Base-by-base conservation (phyloP, 2,329 filamentous ascomycete genomes). In the Tolypocladium capitatum region DNA sequence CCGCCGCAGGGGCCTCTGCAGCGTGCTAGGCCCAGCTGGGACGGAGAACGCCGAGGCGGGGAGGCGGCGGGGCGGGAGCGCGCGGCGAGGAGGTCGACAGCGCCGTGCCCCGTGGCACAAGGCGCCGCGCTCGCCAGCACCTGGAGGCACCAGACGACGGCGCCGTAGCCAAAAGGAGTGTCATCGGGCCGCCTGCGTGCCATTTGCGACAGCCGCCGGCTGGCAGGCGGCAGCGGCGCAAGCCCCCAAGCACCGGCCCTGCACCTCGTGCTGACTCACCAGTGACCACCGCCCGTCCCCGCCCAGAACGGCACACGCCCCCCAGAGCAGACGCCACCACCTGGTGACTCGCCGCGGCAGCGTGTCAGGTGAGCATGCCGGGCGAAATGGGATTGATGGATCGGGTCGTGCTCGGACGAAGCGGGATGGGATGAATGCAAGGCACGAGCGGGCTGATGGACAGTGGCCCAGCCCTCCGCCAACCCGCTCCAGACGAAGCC, bases 261-360 rank as follows among this genome's bases (percentile, higher is more conserved):
- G 20, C 20, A 9, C 20, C 16, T 18, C 24, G 16, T 30, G 38
- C 38, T 42, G 38, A 42, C 38, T 42, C 38, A 30, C 24, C 24
- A 8, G 4, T 11, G 24, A n/a, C 21, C 7, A 3, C 40, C 40
- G 16, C 16, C 14, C 11, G 13, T 9, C 35, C 35, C 40, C 32
- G 18, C 35, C 24, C 24, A 24, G 20, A 38, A 38, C 35, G 38
- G 38, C 28, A 41, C 38, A 24, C 27, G 10, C 21, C n/a, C 27
- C 11, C 16, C 16, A 32, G 18, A 34, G 10, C 53, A 52, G 51
- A 52, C 53, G 56, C 56, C 49, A 58, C 58, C 58, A 57, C 58
- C 58, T 59, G 57, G 59, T 58, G 53, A 46, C 48, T 42, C 49
- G 49, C 51, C 55, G 53, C 59, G 58, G 57, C 54, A 51, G 47